Evolutionary conservation across 768 basidiomycete species (phyloP), one percentile per base, ranked within the genome.

Genomic region (Wakefieldia striispora): DNA sequence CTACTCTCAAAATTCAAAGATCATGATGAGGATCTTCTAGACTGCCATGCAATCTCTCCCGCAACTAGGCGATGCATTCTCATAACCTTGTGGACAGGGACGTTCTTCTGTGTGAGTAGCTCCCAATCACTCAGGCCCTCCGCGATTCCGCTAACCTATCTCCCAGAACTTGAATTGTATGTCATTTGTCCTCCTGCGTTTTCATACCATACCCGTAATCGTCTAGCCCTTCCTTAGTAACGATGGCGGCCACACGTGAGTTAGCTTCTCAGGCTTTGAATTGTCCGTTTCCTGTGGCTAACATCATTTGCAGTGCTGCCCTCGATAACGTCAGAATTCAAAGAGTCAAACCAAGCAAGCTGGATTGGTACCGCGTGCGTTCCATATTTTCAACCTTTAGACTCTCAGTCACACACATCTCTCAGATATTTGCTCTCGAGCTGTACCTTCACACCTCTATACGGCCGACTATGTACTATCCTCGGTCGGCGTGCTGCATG

Each of bases 51-150:
- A 9, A 11, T 29, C 27, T 11, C 27, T 2, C 8, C 27, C 10
- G 70, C 74, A 2, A 83, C 76, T 17, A 72, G 83, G 12, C 74
- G 78, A 59, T 76, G 77, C 1, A 87, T 88, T 48, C 62, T 87
- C 39, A 79, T 77, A 11, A 83, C 83, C 20, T 71, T 88, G 39
- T 86, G 84, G 84, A 66, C 75, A 4, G 84, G 79, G 1, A 81
- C 78, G 2, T 87, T 88, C 67, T 73, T 90, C 38, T 82, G 80
- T 41, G 86, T 88, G 61, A 62, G 84, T 29, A 29, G 10, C 10
- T 11, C 27, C 10, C 27, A 9, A 29, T 11, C 2, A 9, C 10
- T 9, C 27, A 29, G 27, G 10, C 10, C 27, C 10, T 29, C 5
- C 6, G 10, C 27, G 8, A 29, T 29, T 29, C 10, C 8, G 10